Base-by-base conservation (phyloP, 2,329 filamentous ascomycete genomes). In the Aspergillus japonicus region DNA sequence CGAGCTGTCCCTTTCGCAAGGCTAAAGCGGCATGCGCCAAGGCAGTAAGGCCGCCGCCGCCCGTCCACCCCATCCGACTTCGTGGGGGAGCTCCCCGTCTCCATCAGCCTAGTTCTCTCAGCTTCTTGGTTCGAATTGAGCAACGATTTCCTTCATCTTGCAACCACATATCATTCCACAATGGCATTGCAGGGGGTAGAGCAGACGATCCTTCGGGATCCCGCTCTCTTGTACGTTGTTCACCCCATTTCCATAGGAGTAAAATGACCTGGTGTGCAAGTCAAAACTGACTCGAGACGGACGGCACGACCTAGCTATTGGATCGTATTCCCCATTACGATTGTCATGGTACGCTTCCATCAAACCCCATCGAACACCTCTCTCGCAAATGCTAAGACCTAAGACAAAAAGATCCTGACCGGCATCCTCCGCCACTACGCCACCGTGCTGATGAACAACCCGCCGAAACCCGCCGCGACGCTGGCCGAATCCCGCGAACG, bases 131-230 rank as follows among this genome's bases (percentile, higher is more conserved):
- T 47, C n/a, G 19, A 55, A 47, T 14, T 42, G 6, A 55, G 47
- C n/a, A 39, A 19, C 39, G 29, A 24, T n/a, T 10, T 19, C 48
- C 49, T 29, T 44, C 26, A 33, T 47, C 54, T 58, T 47, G 35
- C 29, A 56, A 39, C 26, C 33, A 8, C 2, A 2, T 35, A 29
- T 44, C 52, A 56, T 51, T 50, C 59, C 72, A 80, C 65, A 55
- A 98, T 98, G 94, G 89, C 90, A 70, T 88, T 77, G 59, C 76
- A 95, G 81, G 83, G 89, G 67, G 85, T 90, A 66, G 89, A 91
- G 69, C 95, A 99, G 83, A 95, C 92, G 82, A 97, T 99, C 86
- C 90, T 96, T 81, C 81, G 95, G 86, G 96, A 99, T 89, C 94
- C 95, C 73, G 93, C 96, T 80, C 84, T 99, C 66, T 96, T 99